Evolutionary conservation across 345 rosid species (phyloP).

Genomic region (Fremontodendron californicum): DNA sequence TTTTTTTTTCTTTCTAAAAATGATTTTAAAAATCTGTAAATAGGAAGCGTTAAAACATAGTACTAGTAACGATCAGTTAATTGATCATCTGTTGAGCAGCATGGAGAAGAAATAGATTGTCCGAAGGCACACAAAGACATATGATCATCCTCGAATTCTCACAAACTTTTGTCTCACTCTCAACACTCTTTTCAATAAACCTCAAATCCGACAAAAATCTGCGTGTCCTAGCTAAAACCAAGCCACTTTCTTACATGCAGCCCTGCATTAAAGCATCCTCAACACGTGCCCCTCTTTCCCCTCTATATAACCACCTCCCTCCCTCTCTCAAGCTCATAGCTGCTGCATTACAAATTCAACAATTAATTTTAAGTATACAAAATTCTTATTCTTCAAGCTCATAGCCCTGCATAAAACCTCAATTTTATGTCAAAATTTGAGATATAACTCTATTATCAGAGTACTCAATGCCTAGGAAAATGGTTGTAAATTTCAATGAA

Average conservation of each 20-base stretch:
- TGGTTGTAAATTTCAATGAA: no score
- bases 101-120: neutral
- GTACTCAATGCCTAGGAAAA: no score
- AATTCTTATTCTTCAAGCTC: neutral
- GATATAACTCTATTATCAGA: no score
- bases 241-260: neutral
- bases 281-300: neutral
- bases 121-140: neutral
- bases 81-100: no score
- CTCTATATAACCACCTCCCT: neutral
- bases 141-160: neutral
- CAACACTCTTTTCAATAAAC: neutral
- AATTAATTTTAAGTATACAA: no score
- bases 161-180: neutral
- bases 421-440: no score
- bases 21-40: no score
- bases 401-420: no score
- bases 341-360: neutral
- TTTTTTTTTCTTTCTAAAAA: no score
- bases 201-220: slow-evolving; percentile 18
- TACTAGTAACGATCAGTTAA: no score
- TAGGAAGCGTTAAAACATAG: no score
- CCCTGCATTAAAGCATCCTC: neutral
- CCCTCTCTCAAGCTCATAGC: neutral
- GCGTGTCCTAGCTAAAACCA: slow-evolving; percentile 38